Percentiles rank a stretch among this genome's conserved stretches.
Evolutionary conservation across 495 filamentous ascomycete species (phyloP).

Genomic region (Xylaria intraflava): DNA sequence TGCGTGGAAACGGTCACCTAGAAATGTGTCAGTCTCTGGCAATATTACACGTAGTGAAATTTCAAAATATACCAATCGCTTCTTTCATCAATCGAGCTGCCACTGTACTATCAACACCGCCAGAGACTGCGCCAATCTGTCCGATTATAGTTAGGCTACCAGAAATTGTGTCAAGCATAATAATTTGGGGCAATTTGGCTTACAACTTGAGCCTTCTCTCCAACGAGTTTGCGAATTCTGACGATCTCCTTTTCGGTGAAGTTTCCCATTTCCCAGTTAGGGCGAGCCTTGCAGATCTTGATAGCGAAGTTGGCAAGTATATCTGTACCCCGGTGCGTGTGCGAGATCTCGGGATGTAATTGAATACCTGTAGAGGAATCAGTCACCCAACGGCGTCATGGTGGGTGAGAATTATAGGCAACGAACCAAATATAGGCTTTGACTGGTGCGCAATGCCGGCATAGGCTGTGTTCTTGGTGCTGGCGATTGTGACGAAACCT

Average conservation of each 20-base stretch:
- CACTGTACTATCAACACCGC: constrained; percentile 90
- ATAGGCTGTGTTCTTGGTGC: constrained; percentile 65
- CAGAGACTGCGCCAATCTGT: constrained; percentile 40
- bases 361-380: constrained; percentile 48
- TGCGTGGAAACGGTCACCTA: constrained; percentile 80
- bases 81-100: constrained; percentile 71
- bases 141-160: not conserved
- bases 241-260: constrained; percentile 75
- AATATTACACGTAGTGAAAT: not conserved
- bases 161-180: too few relatives aligned
- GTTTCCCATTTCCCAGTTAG: constrained; percentile 75
- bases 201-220: constrained; percentile 72
- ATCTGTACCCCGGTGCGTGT: constrained; percentile 56
- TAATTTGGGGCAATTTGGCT: constrained; percentile 52
- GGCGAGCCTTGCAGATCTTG: constrained; percentile 62
- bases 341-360: constrained; percentile 82
- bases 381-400: not conserved
- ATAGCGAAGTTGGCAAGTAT: constrained; percentile 77
- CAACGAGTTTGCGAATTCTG: constrained; percentile 70
- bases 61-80: constrained; percentile 1
- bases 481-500: constrained; percentile 65
- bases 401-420: not conserved
- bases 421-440: constrained; percentile 55
- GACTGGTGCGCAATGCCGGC: constrained; percentile 72
- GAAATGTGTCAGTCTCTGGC: not conserved